Percentiles rank a stretch among this genome's conserved stretches.
Evolutionary conservation across 164 flowering plant genomes (phyloP).

Genomic region (Cinnamomum micranthum): DNA sequence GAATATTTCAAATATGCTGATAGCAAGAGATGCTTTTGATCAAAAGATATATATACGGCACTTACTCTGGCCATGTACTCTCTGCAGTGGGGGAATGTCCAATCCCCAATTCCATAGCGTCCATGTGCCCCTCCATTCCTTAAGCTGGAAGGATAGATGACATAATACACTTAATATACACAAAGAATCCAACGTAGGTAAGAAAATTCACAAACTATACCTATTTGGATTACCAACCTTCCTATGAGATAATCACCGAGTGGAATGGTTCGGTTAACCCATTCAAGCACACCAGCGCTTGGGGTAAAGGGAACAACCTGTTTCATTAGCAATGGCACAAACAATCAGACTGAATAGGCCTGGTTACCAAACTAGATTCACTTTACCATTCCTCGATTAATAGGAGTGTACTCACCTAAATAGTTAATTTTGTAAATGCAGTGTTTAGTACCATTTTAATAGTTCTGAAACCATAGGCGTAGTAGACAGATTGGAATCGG

Average conservation of each 20-base stretch:
- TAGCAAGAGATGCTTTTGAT: background rate
- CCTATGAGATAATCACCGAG: constrained; percentile 95
- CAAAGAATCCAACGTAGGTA: background rate
- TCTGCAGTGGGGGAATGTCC: constrained; percentile 76
- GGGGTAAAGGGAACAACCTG: constrained; percentile 99
- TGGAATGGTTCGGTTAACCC: constrained; percentile 96
- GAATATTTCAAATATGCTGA: constrained; percentile 2
- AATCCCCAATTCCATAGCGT: constrained; percentile 84
- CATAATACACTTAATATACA: background rate
- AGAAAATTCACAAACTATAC: background rate
- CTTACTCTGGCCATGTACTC: constrained; percentile 81
- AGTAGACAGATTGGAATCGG: too few species aligned
- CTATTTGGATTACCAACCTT: constrained; percentile 50
- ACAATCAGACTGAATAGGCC: background rate
- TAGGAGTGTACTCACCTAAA: background rate
- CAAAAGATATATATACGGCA: background rate
- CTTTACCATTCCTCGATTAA: background rate
- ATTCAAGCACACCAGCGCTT: constrained; percentile 99
- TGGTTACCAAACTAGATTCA: background rate
- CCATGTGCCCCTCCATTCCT: constrained; percentile 97
- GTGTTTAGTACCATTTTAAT: too few species aligned
- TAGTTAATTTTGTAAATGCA: too few species aligned
- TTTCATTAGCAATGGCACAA: constrained; percentile 15
- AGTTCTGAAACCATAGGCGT: too few species aligned
- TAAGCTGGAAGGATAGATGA: constrained; percentile 35